Conservation (phyloP, 225 moss, liverwort and hornwort species). For the Lunularia cruciata region DNA sequence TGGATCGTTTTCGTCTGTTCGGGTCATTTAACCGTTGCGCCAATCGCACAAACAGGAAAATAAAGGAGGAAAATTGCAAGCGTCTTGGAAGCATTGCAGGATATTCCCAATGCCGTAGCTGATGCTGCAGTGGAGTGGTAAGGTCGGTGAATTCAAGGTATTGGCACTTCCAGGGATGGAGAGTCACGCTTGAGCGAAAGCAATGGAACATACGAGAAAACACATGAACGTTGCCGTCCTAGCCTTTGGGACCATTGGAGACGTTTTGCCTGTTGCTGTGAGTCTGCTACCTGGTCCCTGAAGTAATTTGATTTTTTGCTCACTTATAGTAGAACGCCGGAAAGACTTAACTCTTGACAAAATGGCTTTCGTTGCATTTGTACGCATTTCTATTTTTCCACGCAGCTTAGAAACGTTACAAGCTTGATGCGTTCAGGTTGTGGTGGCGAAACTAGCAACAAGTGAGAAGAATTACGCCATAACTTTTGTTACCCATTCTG, state of each 20-base stretch:
- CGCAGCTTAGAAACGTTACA: neutral
- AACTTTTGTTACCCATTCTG: slow-evolving; percentile 79
- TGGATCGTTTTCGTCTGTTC: too few species aligned
- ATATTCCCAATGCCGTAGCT: too few species aligned
- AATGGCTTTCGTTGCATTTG: too few species aligned
- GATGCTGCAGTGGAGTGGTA: too few species aligned
- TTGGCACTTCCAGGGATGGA: too few species aligned
- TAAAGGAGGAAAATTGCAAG: too few species aligned
- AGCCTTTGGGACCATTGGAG: slow-evolving; percentile 85
- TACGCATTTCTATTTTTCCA: too few species aligned
- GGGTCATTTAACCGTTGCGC: too few species aligned
- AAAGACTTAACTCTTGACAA: neutral
- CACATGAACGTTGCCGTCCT: slow-evolving; percentile 46
- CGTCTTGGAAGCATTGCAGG: too few species aligned
- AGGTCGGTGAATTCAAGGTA: too few species aligned
- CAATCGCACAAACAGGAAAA: too few species aligned
- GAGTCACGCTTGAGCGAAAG: neutral
- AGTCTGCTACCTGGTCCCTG: slow-evolving; percentile 7
- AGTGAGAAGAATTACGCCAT: slow-evolving; percentile 32
- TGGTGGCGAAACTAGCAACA: slow-evolving; percentile 51
- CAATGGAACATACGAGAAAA: neutral
- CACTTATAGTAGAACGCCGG: neutral
- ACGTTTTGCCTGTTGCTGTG: slow-evolving; percentile 77
- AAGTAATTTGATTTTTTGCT: too few species aligned
- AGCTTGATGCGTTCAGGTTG: slow-evolving; percentile 36